Evolutionary conservation across 306 rosid species (phyloP), one percentile per base, ranked within the genome.

Genomic region (Betula pendula): DNA sequence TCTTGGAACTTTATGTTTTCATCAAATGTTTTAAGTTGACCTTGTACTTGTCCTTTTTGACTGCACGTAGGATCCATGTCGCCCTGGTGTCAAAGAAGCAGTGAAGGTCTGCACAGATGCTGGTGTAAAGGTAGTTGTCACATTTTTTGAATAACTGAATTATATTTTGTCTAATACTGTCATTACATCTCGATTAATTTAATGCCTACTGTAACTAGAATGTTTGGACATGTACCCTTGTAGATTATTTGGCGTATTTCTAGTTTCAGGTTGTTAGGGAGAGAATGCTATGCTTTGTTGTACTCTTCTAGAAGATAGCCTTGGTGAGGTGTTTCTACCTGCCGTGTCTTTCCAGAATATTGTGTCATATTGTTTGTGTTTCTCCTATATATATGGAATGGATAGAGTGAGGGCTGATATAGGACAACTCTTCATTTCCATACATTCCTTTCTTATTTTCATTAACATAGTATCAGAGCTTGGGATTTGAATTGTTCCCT

Each of bases 41-140:
- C 62, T 50, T 68, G 24, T 9, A 75, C 68, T 43, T 62, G 31
- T 25, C 78, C 79, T 17, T 69, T 58, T 29, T 75, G 9, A 60
- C 22, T 79, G 38, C 76, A 47, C 74, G 62, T 82, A 95, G 98
- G 98, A 95, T 88, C 98, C 98, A 55, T 92, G 97, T 80, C 98
- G 98, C 24, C 75, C 74, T 77, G 85, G 97, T 55, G 98, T 95
- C 72, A 81, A 81, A 80, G 92, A 89, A 8, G 98, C 98, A 10
- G 97, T 95, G 58, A 74, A 51, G 53, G 6, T 89, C 71, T 95
- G 98, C 88, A 84, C 88, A 8, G 85, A 71, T 4, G 96, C 98
- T 62, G 98, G 98, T 83, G 97, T 95, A 56, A 95, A 95, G 98
- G 98, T 95, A 83, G 74, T 77, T 9, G 49, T 45, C 56, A 19